Conservation (phyloP, 192 early-diverging fungal species). For the Coemansia sp. region DNA sequence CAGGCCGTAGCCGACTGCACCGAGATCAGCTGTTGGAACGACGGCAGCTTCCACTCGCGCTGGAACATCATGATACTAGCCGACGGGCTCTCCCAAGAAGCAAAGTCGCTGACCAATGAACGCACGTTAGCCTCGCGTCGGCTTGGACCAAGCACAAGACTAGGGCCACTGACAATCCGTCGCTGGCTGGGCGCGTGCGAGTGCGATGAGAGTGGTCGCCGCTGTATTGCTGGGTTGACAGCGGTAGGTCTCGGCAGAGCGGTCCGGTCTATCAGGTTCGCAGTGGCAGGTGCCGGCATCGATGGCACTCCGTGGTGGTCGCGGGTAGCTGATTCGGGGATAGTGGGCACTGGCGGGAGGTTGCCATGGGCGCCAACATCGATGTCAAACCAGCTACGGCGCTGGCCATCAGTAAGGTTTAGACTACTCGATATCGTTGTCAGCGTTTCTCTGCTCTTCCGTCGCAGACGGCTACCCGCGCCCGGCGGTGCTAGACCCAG, state of each 20-base stretch:
- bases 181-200: slow-evolving; percentile 32
- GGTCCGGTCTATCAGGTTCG: slow-evolving; percentile 10
- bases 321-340: slow-evolving; percentile 17
- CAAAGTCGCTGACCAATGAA: slow-evolving; percentile 54
- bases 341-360: slow-evolving; percentile 28
- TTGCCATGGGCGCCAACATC: slow-evolving; percentile 18
- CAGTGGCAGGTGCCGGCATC: slow-evolving; percentile 19
- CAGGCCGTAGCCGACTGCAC: slow-evolving; percentile 45
- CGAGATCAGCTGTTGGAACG: slow-evolving; percentile 53
- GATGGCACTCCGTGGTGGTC: slow-evolving; percentile 7
- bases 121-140: slow-evolving; percentile 48
- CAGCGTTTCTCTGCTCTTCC: slow-evolving; percentile 49
- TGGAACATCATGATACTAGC: slow-evolving; percentile 59
- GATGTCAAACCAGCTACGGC: slow-evolving; percentile 41
- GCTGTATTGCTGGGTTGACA: slow-evolving; percentile 18
- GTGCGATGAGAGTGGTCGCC: slow-evolving; percentile 48
- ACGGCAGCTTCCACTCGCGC: slow-evolving; percentile 59
- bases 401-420: slow-evolving; percentile 20
- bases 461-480: slow-evolving; percentile 32
- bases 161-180: slow-evolving; percentile 28
- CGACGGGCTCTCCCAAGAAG: slow-evolving; percentile 52
- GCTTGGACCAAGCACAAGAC: slow-evolving; percentile 32
- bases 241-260: slow-evolving; percentile 14
- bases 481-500: slow-evolving; percentile 27
- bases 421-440: slow-evolving; percentile 26